Evolutionary conservation across 2,329 filamentous ascomycete species (phyloP).

Genomic region (Plectosphaerella plurivora): DNA sequence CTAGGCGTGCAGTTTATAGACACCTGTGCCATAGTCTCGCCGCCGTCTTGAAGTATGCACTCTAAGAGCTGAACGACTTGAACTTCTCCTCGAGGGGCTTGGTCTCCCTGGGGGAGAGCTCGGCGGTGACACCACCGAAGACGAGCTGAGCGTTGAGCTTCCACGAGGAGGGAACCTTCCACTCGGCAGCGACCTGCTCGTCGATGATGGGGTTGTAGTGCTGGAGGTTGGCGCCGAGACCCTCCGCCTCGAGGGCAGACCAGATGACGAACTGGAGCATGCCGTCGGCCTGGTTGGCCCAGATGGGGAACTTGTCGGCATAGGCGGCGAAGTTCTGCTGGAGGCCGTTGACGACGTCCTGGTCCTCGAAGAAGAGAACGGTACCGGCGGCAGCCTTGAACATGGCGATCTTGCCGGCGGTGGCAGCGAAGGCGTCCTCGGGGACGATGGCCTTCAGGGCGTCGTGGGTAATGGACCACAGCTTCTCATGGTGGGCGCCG

Average conservation of each 20-base stretch:
- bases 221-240: constrained; percentile 83
- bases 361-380: constrained; percentile 85
- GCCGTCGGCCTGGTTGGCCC: constrained; percentile 71
- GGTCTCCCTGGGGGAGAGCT: constrained; percentile 60
- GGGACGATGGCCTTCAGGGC: constrained; percentile 66
- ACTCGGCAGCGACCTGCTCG: constrained; percentile 61
- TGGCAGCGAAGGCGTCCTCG: constrained; percentile 55
- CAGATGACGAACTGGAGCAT: constrained; percentile 82
- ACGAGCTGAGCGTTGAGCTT: constrained; percentile 78
- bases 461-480: constrained; percentile 72
- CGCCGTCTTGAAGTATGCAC: not conserved
- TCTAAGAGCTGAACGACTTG: constrained; percentile 56
- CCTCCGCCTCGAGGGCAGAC: constrained; percentile 78
- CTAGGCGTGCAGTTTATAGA: not conserved
- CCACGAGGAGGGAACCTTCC: constrained; percentile 70
- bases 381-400: constrained; percentile 75
- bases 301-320: constrained; percentile 74
- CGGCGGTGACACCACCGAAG: constrained; percentile 62
- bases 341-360: constrained; percentile 58
- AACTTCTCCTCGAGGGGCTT: constrained; percentile 61
- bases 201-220: constrained; percentile 91
- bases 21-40: not conserved
- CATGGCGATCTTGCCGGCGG: constrained; percentile 33
- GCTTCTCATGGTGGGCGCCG: constrained; percentile 77
- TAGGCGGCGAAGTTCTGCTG: constrained; percentile 68